Evolutionary conservation across 306 rosid species (phyloP).

Genomic region (Vachellia collinsii): DNA sequence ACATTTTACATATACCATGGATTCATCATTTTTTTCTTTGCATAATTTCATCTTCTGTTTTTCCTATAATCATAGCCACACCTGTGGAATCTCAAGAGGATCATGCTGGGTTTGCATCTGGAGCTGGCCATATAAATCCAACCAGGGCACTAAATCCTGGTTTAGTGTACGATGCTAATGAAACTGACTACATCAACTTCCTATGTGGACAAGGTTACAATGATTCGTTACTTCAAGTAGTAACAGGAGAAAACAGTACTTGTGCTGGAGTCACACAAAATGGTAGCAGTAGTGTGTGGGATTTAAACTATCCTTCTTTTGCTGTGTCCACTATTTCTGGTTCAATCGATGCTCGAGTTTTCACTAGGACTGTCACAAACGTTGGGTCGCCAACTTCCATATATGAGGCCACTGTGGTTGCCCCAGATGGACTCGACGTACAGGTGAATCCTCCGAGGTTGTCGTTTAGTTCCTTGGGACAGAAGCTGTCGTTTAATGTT

Average conservation of each 20-base stretch:
- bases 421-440: not conserved
- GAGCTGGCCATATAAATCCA: slow-evolving; percentile 47
- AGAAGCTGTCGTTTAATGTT: not conserved
- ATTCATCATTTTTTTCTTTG: too few species aligned
- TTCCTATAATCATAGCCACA: slow-evolving; percentile 31
- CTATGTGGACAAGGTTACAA: slow-evolving; percentile 54
- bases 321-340: not conserved
- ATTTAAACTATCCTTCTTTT: not conserved
- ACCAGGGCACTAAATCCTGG: slow-evolving; percentile 40
- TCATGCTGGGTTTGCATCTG: slow-evolving; percentile 44
- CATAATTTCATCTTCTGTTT: too few species aligned
- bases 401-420: not conserved
- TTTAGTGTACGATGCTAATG: slow-evolving; percentile 44
- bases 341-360: not conserved
- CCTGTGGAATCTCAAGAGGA: slow-evolving; percentile 15
- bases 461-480: slow-evolving; percentile 20
- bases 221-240: not conserved
- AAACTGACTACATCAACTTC: slow-evolving; percentile 39
- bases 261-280: not conserved
- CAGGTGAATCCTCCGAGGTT: not conserved
- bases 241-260: not conserved
- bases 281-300: not conserved
- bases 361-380: slow-evolving; percentile 3
- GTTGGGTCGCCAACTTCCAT: not conserved
- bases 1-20: too few species aligned